A percentile compares a stretch with the other conserved stretches of the same genome.
phyloP scores from a whole-genome alignment of 495 filamentous ascomycete species.

The Penicillium verhagenii region DNA sequence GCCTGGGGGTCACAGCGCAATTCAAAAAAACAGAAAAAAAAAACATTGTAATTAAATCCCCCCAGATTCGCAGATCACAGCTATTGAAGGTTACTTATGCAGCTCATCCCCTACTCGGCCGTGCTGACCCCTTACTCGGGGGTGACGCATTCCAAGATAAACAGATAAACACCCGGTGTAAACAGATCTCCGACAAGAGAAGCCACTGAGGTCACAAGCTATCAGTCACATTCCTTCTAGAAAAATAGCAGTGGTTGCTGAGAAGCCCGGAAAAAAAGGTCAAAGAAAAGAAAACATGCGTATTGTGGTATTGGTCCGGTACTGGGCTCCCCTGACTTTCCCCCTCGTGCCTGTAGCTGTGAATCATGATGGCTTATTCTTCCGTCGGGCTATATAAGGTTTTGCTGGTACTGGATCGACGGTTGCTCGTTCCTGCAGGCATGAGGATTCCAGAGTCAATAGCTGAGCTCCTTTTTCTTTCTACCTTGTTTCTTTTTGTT shows the following conservation, averaged over 20 bases:
- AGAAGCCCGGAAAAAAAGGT: neutral
- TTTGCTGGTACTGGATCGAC: conserved; percentile 4
- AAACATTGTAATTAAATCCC: too few relatives aligned
- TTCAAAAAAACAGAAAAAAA: too few relatives aligned
- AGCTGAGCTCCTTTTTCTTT: neutral
- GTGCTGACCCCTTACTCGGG: neutral
- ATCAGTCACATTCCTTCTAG: conserved; percentile 7
- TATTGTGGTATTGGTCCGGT: neutral
- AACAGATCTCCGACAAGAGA: neutral
- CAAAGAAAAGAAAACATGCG: neutral
- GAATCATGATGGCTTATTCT: neutral
- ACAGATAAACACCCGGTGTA: neutral
- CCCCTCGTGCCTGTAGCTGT: too few relatives aligned
- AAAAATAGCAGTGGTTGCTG: conserved; percentile 8
- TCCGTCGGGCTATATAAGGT: neutral
- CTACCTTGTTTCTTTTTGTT: neutral
- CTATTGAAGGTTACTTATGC: neutral
- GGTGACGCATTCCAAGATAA: conserved; percentile 9
- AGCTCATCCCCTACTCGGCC: neutral
- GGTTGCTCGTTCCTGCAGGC: conserved; percentile 4
- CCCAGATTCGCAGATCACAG: neutral
- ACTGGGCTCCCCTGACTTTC: neutral
- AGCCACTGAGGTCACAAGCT: neutral
- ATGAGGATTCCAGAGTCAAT: neutral
- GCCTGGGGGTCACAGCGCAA: neutral